phyloP scores from a whole-genome alignment of 805 yeast species.

The Komagataella kurtzmanii region DNA sequence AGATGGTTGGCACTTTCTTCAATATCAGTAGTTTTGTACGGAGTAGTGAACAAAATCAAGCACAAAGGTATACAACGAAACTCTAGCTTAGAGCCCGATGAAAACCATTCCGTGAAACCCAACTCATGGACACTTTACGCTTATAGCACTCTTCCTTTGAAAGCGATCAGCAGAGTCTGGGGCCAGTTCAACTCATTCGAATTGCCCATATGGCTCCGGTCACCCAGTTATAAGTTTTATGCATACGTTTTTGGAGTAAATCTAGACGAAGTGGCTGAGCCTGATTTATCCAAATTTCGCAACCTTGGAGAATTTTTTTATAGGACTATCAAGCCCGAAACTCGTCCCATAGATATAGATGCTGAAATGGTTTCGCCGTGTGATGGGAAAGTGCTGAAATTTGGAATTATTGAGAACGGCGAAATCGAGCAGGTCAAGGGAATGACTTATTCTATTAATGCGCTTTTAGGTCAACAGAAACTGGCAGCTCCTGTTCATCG shows the following conservation, averaged over 20 bases:
- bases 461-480: conserved; percentile 57
- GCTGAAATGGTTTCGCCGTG: conserved; percentile 75
- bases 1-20: conserved; percentile 45
- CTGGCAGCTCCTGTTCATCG: conserved; percentile 44
- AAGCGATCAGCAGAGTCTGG: conserved; percentile 88
- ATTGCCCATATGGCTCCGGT: conserved; percentile 80
- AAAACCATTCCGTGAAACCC: conserved; percentile 35
- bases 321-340: conserved; percentile 64
- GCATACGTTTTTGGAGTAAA: conserved; percentile 77
- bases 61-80: conserved; percentile 11
- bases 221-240: conserved; percentile 69
- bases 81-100: conserved; percentile 9
- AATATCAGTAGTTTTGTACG: conserved; percentile 36
- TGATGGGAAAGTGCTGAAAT: conserved; percentile 81
- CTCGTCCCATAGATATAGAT: conserved; percentile 58
- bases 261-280: conserved; percentile 77
- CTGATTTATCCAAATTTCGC: conserved; percentile 57
- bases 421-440: conserved; percentile 97
- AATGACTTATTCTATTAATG: conserved; percentile 80
- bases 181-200: conserved; percentile 77
- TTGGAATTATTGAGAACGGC: conserved; percentile 71
- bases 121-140: conserved; percentile 84
- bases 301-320: conserved; percentile 89
- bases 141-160: conserved; percentile 81
- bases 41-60: conserved; percentile 25